Evolutionary conservation across 768 basidiomycete genomes (phyloP), one percentile per base, ranked within the genome.

Genomic region (Phlebiopsis flavidoalba): DNA sequence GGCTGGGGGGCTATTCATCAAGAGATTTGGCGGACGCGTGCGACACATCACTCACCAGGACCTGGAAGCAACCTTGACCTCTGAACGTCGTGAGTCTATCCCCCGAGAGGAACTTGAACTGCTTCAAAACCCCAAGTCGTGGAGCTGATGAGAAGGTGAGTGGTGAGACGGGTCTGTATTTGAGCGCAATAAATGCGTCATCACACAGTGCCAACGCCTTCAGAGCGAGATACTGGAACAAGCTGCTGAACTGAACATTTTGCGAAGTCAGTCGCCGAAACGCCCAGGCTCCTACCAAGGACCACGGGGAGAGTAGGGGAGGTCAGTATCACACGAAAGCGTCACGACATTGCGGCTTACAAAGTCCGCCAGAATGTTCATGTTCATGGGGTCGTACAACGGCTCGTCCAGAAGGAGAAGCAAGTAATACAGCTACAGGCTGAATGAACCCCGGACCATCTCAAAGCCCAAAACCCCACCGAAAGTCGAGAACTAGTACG

Each of bases 391-490:
- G 69, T 95, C 19, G 83, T 93, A 8, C 91, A 93, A 67, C 84
- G 91, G 10, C 77, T 95, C 15, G 83, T 89, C 3, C 82, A 86
- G 70, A 94, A 93, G 70, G 94, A 97, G 75, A 92, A 89, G 67
- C 85, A 94, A 71, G 89, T 93, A 1, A 69, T 84, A 1, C 84
- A 87, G 58, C 79, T 95, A 1, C 86, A 87, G 68, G 79, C 80
- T 3, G 89, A 94, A 67, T n/a, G n/a, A n/a, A n/a, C n/a, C n/a
- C 73, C 95, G 19, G 88, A 87, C 58, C 77, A 79, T 17, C 73
- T 86, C 64, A 85, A 82, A 65, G 74, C 77, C 5, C 81, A 84
- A 69, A 83, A 82, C 70, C 84, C 83, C 5, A 71, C 65, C 24
- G 87, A 88, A 52, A 71, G 72, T 1, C 76, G 80, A 24, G 88